A percentile compares a stretch with the other conserved stretches of the same genome.
phyloP scores from a whole-genome alignment of 495 filamentous ascomycete species.

The Geoglossum glabrum region DNA sequence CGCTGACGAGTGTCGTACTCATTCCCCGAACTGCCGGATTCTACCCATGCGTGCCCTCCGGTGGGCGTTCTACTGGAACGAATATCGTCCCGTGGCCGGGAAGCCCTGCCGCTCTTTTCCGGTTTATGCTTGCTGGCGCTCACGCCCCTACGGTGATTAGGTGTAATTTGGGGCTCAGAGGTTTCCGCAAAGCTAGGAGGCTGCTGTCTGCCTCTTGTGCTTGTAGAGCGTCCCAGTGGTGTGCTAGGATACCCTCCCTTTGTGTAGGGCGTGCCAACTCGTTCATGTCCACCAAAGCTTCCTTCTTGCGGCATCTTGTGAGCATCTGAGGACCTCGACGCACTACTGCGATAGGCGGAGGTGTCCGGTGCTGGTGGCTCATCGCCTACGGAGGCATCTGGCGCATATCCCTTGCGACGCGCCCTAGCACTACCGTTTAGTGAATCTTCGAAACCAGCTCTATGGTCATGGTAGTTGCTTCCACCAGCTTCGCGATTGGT shows the following conservation, averaged over 20 bases:
- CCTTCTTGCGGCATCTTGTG: constrained; percentile 3
- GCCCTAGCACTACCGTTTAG: background rate
- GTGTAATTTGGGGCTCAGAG: background rate
- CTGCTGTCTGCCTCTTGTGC: background rate
- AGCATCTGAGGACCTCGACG: constrained; percentile 12
- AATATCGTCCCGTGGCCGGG: background rate
- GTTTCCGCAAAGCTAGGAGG: background rate
- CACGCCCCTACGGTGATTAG: background rate
- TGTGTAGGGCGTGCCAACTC: constrained; percentile 49
- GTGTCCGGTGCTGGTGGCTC: constrained; percentile 33
- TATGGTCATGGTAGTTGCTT: background rate
- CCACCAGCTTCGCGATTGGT: background rate
- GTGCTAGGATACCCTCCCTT: constrained; percentile 31
- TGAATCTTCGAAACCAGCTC: background rate
- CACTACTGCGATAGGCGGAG: constrained; percentile 19
- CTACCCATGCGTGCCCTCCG: no score
- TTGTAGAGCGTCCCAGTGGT: constrained; percentile 12
- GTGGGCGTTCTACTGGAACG: no score
- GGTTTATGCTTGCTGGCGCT: background rate
- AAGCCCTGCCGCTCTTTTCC: background rate
- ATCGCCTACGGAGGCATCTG: constrained; percentile 31
- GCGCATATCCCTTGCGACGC: constrained; percentile 33
- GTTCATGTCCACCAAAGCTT: constrained; percentile 5
- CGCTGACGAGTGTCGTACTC: background rate
- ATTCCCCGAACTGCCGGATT: background rate